These are phyloP conservation scores for Cyberlindnera amylophila DNA, from an alignment of 805 yeast species.

Conservation along the genomic window DNA sequence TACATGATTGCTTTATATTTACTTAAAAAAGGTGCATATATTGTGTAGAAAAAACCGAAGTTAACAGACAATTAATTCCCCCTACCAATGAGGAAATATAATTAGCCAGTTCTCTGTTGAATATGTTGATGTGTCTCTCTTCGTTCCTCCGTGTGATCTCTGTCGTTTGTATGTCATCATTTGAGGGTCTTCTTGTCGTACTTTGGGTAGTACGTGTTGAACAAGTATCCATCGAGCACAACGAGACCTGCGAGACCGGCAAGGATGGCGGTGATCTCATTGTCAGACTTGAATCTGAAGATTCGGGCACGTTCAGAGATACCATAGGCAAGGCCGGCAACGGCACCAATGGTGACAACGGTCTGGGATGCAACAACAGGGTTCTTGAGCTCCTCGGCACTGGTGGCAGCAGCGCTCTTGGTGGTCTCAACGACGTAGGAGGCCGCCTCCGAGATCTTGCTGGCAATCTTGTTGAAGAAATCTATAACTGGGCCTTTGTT, in stretches of 20 bases:
- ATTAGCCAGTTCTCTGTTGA: too few species aligned
- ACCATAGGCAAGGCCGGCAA: conserved; percentile 45
- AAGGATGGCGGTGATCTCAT: conserved; percentile 46
- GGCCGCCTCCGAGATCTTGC: conserved; percentile 22
- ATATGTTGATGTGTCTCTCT: neutral
- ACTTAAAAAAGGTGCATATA: too few species aligned
- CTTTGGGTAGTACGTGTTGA: conserved; percentile 51
- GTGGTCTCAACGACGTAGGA: conserved; percentile 21
- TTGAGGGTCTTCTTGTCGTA: conserved; percentile 38
- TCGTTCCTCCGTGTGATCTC: neutral
- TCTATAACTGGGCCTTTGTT: conserved; percentile 27
- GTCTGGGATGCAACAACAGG: conserved; percentile 59
- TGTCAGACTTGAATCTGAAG: conserved; percentile 39
- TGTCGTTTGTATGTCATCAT: neutral
- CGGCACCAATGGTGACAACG: conserved; percentile 44
- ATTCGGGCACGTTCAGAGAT: conserved; percentile 50
- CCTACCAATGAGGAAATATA: too few species aligned
- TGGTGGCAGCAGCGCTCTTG: conserved; percentile 19
- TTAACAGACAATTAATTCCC: too few species aligned
- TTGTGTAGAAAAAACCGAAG: too few species aligned
- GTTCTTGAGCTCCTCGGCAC: conserved; percentile 47
- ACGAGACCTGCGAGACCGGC: conserved; percentile 52
- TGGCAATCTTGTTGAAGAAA: conserved; percentile 20
- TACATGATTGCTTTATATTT: too few species aligned
- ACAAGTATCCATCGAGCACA: conserved; percentile 50